Percentiles rank a stretch among this genome's conserved stretches.
Evolutionary conservation across 2,329 filamentous ascomycete species (phyloP).

Genomic region (Mariannaea elegans): DNA sequence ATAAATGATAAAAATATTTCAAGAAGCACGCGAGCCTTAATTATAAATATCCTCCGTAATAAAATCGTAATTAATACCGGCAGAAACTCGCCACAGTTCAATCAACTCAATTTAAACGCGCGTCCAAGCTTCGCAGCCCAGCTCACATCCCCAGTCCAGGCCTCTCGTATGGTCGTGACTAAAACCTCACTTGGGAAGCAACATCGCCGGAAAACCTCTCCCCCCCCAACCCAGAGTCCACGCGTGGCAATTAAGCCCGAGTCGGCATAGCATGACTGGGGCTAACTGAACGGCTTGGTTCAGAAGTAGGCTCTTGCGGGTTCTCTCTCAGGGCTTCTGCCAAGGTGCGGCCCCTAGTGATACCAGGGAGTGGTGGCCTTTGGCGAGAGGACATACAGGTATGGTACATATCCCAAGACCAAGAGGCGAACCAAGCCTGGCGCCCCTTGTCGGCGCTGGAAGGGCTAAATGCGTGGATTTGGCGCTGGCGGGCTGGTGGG

Average conservation of each 20-base stretch:
- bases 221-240: background rate
- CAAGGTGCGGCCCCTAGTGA: too few species aligned
- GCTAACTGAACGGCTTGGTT: slow-evolving; percentile 11
- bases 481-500: slow-evolving; percentile 21
- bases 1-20: too few species aligned
- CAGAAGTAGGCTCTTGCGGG: background rate
- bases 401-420: slow-evolving; percentile 3
- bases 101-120: slow-evolving; percentile 8
- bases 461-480: slow-evolving; percentile 3
- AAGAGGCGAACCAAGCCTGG: background rate
- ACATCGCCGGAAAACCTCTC: background rate
- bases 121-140: slow-evolving; percentile 3
- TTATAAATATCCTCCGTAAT: too few species aligned
- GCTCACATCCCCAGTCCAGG: background rate
- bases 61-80: too few species aligned
- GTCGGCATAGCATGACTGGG: slow-evolving; percentile 7
- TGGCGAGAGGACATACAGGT: too few species aligned
- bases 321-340: too few species aligned
- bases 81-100: background rate
- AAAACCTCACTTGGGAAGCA: background rate
- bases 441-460: slow-evolving; percentile 2
- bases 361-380: too few species aligned
- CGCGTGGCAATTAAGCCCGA: slow-evolving; percentile 22
- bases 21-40: too few species aligned
- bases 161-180: slow-evolving; percentile 6